A percentile compares a stretch with the other conserved stretches of the same genome.
Evolutionary conservation across 1,284 basidiomycete genomes (phyloP).

Genomic region (Moniliophthora roreri): DNA sequence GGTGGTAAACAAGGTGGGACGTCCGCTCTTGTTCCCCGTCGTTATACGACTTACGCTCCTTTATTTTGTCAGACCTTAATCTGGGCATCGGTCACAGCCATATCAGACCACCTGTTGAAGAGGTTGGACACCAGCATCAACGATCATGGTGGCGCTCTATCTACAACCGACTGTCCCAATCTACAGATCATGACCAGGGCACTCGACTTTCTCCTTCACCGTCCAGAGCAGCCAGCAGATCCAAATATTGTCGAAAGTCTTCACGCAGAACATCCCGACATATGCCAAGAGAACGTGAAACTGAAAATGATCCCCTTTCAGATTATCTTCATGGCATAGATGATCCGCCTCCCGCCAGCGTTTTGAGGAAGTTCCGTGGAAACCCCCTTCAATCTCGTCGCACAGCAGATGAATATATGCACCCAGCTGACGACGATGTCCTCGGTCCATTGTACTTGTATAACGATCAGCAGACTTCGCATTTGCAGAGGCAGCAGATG

Average conservation of each 20-base stretch:
- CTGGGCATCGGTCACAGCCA: slow-evolving; percentile 19
- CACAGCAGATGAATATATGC: background rate
- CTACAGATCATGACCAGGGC: slow-evolving; percentile 32
- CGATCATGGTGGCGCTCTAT: slow-evolving; percentile 58
- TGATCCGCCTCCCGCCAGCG: slow-evolving; percentile 23
- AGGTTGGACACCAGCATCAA: slow-evolving; percentile 21
- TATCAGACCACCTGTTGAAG: slow-evolving; percentile 17
- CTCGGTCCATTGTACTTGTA: slow-evolving; percentile 11
- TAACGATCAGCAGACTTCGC: slow-evolving; percentile 6
- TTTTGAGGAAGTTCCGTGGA: slow-evolving; percentile 18
- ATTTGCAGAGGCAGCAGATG: slow-evolving; percentile 3
- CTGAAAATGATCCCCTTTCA: slow-evolving; percentile 9
- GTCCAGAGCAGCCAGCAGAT: slow-evolving; percentile 7
- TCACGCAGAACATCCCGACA: slow-evolving; percentile 6
- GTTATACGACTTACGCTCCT: background rate
- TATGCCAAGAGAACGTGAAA: slow-evolving; percentile 16
- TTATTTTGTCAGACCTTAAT: slow-evolving; percentile 18
- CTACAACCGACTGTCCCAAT: slow-evolving; percentile 52
- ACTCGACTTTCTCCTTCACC: slow-evolving; percentile 16
- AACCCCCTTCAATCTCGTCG: background rate
- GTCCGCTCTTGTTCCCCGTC: slow-evolving; percentile 24
- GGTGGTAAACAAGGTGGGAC: slow-evolving; percentile 7
- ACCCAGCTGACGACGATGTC: slow-evolving; percentile 6
- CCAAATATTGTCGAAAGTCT: slow-evolving; percentile 6
- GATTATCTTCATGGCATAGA: slow-evolving; percentile 16